Conservation (phyloP, 192 early-diverging fungal species). For the Coemansia sp. region DNA sequence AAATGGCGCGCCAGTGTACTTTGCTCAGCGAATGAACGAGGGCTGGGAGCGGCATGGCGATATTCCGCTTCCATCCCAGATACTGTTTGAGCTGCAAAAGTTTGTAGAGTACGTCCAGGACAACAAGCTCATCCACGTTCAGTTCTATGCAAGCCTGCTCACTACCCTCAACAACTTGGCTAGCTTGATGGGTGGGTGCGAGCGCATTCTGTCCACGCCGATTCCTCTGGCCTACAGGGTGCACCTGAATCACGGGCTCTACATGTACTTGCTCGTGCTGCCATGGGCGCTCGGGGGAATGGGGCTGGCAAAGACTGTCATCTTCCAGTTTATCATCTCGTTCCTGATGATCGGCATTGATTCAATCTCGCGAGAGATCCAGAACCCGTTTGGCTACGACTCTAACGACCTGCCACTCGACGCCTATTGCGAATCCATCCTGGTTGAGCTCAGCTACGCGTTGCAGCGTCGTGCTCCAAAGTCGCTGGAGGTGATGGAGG, state of each 20-base stretch:
- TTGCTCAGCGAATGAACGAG: conserved; percentile 25
- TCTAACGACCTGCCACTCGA: conserved; percentile 69
- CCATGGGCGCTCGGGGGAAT: conserved; percentile 76
- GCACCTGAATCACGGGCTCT: conserved; percentile 81
- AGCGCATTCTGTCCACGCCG: conserved; percentile 82
- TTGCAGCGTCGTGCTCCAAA: conserved; percentile 29
- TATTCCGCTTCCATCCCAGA: conserved; percentile 54
- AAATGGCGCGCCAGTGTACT: conserved; percentile 14
- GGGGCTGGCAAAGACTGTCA: conserved; percentile 60
- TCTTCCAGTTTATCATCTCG: conserved; percentile 63
- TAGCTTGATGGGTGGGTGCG: conserved; percentile 66
- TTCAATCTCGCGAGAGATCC: conserved; percentile 83
- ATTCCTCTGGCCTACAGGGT: conserved; percentile 88
- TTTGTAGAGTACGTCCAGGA: conserved; percentile 56
- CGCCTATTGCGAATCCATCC: conserved; percentile 53
- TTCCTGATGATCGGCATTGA: conserved; percentile 85
- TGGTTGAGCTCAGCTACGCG: conserved; percentile 40
- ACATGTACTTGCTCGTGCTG: conserved; percentile 69
- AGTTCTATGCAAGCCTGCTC: conserved; percentile 52
- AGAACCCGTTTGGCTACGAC: conserved; percentile 89
- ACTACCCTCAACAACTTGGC: conserved; percentile 53
- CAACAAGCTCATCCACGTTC: conserved; percentile 39
- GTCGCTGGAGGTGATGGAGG: conserved; percentile 14
- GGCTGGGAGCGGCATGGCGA: conserved; percentile 37
- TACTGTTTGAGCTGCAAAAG: conserved; percentile 62